Evolutionary conservation across 2,329 filamentous ascomycete species (phyloP), one percentile per base, ranked within the genome.

Genomic region (Pseudocercospora fijiensis): DNA sequence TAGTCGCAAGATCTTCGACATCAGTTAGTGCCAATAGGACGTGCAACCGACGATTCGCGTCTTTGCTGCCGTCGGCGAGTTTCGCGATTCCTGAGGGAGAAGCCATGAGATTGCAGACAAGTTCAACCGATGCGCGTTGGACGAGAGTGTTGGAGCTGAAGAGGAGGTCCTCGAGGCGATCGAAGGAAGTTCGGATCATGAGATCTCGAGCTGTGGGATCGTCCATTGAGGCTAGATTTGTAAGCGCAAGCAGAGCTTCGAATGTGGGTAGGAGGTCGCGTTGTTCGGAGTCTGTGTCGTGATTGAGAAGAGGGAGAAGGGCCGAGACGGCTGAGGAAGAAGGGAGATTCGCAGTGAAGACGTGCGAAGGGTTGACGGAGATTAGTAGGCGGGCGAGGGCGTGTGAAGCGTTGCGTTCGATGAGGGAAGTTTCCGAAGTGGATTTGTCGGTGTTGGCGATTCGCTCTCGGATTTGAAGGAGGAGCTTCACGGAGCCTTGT

Each of bases 31-130:
- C 95, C 11, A 97, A 84, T 0, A 99, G 81, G 43, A 98, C 87
- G 73, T 96, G 90, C 47, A 98, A 78, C 0, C 94, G 84, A 60
- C 91, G 88, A 26, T 84, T 85, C 0, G 92, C 90, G 65, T 89
- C 85, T 26, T 84, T 82, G 3, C 84, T 86, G 13, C 83, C 84
- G 64, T 90, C 88, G 0, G 87, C 88, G 70, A 91, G 94, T 27
- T 90, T 83, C 1, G 84, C 82, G 2, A 90, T 82, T 18, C 88
- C 89, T 37, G 87, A 83, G 0, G 88, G 85, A 1, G 83, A 83
- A 62, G 89, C 88, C 74, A 91, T 89, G 16, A 99, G 83, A 73
- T 99, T 99, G 79, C 95, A 99, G 22, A 97, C 83, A 2, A 99
- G 83, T 76, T 99, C 93, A 26, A 91, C 90, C 0, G 91, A 86